These are phyloP conservation scores for Moelleriella libera DNA, from an alignment of 2,329 filamentous ascomycete genomes.

Conservation along the genomic window DNA sequence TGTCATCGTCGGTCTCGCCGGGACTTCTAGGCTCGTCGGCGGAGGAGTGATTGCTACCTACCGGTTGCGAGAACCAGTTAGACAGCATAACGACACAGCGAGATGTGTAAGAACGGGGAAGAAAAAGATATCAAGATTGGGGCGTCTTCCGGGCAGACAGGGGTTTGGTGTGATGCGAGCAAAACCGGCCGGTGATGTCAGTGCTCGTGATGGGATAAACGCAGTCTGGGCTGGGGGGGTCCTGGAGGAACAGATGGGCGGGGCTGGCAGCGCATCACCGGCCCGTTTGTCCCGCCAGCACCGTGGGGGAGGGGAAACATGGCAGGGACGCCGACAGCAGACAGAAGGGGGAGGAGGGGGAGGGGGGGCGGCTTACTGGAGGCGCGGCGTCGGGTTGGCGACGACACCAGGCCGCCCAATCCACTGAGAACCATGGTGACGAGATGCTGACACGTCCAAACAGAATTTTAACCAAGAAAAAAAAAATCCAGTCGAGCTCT, in stretches of 20 bases:
- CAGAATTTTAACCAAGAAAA: too few species aligned
- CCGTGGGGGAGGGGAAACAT: not conserved
- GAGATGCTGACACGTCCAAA: not conserved
- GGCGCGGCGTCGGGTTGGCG: conserved; percentile 16
- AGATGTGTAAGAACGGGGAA: conserved; percentile 5
- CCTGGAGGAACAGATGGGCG: not conserved
- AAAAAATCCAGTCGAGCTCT: too few species aligned
- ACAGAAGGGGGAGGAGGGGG: too few species aligned
- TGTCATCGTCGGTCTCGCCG: conserved; percentile 47
- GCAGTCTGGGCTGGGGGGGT: not conserved
- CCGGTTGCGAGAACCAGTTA: conserved; percentile 23
- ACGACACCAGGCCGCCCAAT: conserved; percentile 12
- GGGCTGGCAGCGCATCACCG: conserved; percentile 1
- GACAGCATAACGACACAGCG: conserved; percentile 19
- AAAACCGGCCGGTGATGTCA: not conserved
- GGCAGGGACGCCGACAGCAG: too few species aligned
- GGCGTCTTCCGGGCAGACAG: too few species aligned
- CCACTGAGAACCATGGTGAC: conserved; percentile 17
- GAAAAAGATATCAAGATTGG: not conserved
- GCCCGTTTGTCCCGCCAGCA: not conserved
- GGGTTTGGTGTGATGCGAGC: not conserved
- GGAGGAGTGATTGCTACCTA: conserved; percentile 39
- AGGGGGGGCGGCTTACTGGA: conserved; percentile 8
- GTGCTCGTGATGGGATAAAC: not conserved
- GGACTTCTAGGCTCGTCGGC: conserved; percentile 33